phyloP scores from a whole-genome alignment of 768 basidiomycete genomes.

The Podaxis rugospora region DNA sequence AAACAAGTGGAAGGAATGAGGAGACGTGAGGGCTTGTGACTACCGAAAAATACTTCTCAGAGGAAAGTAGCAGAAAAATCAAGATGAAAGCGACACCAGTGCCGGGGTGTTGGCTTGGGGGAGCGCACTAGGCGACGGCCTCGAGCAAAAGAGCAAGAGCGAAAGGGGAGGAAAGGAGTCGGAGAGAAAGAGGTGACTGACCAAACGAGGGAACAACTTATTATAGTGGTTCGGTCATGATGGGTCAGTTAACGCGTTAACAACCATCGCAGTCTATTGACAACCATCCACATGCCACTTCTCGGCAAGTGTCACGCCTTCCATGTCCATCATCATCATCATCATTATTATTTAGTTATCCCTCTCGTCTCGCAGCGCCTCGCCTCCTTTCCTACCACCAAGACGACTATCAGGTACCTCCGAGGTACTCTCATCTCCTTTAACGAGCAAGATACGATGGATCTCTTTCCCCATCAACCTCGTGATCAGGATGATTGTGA shows the following conservation, averaged over 20 bases:
- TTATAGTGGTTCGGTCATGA: neutral
- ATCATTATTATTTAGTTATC: neutral
- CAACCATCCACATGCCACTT: conserved; percentile 9
- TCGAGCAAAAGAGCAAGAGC: conserved; percentile 15
- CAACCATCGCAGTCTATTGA: conserved; percentile 1
- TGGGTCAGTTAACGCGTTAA: neutral
- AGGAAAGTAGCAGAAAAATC: neutral
- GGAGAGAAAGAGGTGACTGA: conserved; percentile 8
- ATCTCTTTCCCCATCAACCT: neutral
- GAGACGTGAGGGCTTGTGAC: conserved; percentile 16
- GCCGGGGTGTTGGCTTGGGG: conserved; percentile 36
- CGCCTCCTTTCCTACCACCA: neutral
- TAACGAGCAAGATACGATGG: neutral
- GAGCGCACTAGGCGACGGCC: conserved; percentile 37
- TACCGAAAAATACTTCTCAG: conserved; percentile 18
- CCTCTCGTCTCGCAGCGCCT: neutral
- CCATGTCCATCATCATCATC: neutral
- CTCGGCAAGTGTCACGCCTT: neutral
- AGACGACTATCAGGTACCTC: neutral
- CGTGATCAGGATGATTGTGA: neutral
- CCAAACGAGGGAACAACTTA: neutral
- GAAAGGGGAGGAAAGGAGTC: conserved; percentile 10
- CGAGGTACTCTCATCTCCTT: neutral
- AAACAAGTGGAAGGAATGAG: conserved; percentile 4
- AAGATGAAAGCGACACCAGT: conserved; percentile 40